These are phyloP conservation scores for Erigeron canadensis DNA, from an alignment of 129 eudicot genomes.

Conservation along the genomic window DNA sequence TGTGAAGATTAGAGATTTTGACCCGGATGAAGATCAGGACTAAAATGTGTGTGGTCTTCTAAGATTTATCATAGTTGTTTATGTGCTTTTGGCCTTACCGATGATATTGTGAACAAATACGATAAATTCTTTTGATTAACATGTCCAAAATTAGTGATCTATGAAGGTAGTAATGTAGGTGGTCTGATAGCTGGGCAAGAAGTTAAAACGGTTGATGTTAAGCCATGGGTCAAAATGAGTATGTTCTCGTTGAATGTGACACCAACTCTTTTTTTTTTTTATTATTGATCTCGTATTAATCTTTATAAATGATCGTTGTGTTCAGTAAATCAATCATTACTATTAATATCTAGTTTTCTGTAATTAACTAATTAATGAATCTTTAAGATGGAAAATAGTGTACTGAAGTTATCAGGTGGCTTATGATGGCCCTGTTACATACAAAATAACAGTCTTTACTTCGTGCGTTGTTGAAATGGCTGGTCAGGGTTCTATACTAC, in stretches of 20 bases:
- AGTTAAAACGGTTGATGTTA: neutral
- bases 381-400: no score
- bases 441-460: neutral
- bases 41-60: conserved; percentile 17
- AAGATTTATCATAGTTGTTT: conserved; percentile 9
- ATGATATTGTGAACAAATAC: conserved; percentile 5
- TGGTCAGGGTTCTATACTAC: conserved; percentile 46
- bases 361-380: no score
- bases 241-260: neutral
- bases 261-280: no score
- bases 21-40: conserved; percentile 60
- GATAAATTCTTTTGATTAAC: neutral
- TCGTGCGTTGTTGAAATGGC: conserved; percentile 4
- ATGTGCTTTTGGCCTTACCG: conserved; percentile 3
- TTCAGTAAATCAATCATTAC: no score
- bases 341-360: no score
- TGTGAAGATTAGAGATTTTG: conserved; percentile 93
- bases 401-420: no score
- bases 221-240: no score
- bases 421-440: neutral
- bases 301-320: no score
- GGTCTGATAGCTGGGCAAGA: neutral
- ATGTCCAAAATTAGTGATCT: no score
- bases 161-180: no score
- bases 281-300: no score